Evolutionary conservation across 2,329 filamentous ascomycete species (phyloP).

Genomic region (Exserohilum turcica): DNA sequence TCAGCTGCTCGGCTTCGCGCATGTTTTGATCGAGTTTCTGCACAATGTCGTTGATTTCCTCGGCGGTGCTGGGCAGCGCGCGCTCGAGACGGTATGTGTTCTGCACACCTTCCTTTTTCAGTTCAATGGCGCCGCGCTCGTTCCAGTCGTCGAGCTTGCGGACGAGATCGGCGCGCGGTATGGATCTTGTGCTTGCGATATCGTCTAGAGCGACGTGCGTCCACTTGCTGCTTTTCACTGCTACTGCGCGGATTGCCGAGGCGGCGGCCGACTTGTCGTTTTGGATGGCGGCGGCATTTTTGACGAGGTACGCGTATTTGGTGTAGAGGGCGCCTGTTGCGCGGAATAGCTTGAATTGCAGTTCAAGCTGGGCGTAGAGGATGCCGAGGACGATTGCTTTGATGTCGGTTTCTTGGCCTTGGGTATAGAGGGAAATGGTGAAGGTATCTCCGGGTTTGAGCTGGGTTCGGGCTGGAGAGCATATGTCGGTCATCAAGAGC

Average conservation of each 20-base stretch:
- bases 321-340: slow-evolving; percentile 62
- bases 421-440: slow-evolving; percentile 53
- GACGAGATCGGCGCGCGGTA: slow-evolving; percentile 57
- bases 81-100: slow-evolving; percentile 60
- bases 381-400: slow-evolving; percentile 56
- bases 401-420: slow-evolving; percentile 61
- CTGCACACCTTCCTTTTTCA: slow-evolving; percentile 59
- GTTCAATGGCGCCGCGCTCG: slow-evolving; percentile 55
- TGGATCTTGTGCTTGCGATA: slow-evolving; percentile 36
- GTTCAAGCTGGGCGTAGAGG: slow-evolving; percentile 65
- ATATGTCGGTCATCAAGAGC: slow-evolving; percentile 58
- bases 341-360: slow-evolving; percentile 62
- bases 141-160: slow-evolving; percentile 61
- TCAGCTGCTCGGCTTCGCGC: slow-evolving; percentile 59
- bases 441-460: slow-evolving; percentile 52
- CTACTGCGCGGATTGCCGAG: slow-evolving; percentile 51
- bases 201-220: slow-evolving; percentile 57
- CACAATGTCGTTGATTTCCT: slow-evolving; percentile 54
- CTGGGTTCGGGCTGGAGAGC: slow-evolving; percentile 43
- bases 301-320: slow-evolving; percentile 56
- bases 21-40: slow-evolving; percentile 58
- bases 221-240: slow-evolving; percentile 51
- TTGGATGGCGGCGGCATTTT: slow-evolving; percentile 41
- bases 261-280: slow-evolving; percentile 52
- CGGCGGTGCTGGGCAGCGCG: slow-evolving; percentile 51